These are phyloP conservation scores for Backusella parvicylindrica DNA, from an alignment of 192 early-diverging fungal genomes.

Conservation along the genomic window DNA sequence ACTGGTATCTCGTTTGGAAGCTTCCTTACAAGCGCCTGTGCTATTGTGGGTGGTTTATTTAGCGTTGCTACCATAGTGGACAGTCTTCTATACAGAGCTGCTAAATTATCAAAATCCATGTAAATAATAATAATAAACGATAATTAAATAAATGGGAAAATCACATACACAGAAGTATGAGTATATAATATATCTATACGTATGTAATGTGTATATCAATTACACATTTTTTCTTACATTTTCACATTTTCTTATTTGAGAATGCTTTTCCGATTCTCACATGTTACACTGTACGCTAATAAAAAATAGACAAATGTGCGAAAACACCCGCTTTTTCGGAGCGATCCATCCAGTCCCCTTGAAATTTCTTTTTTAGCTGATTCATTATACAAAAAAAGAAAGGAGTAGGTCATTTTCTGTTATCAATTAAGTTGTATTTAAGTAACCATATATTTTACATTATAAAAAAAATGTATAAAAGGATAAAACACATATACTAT, in stretches of 20 bases:
- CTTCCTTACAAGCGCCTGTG: constrained; percentile 87
- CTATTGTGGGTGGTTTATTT: constrained; percentile 91
- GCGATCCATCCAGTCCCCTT: neutral
- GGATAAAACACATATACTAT: too few species aligned
- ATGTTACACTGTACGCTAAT: neutral
- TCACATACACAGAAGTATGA: neutral
- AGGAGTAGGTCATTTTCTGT: neutral
- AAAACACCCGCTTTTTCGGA: constrained; percentile 6
- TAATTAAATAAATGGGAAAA: neutral
- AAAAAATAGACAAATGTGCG: neutral
- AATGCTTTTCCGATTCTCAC: neutral
- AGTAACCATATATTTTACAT: neutral
- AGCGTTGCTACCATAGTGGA: constrained; percentile 93
- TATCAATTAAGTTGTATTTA: neutral
- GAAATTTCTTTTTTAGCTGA: neutral
- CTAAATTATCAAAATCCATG: constrained; percentile 37
- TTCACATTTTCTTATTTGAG: neutral
- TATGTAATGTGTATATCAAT: neutral
- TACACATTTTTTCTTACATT: neutral
- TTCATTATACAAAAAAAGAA: neutral
- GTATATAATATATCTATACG: neutral
- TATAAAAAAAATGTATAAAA: neutral
- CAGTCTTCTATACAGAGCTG: constrained; percentile 76
- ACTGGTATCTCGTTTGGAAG: constrained; percentile 72
- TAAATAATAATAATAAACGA: neutral